Conservation (phyloP, 345 rosid species). For the Salix koriyanagi region DNA sequence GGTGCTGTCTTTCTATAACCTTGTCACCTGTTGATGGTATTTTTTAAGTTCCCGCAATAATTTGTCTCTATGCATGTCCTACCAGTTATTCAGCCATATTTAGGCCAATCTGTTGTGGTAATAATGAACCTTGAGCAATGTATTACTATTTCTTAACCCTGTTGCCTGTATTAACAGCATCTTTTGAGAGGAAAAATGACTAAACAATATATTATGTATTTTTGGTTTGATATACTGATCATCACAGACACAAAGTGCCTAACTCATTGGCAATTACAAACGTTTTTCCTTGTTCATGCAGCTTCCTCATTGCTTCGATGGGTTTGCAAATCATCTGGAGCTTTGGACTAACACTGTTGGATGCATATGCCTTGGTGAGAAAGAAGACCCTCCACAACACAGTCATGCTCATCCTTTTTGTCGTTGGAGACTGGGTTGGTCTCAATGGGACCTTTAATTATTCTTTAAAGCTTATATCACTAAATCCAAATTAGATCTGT, state of each 20-base stretch:
- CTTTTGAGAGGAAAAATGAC: background rate
- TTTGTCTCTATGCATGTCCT: background rate
- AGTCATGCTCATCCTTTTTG: conserved; percentile 65
- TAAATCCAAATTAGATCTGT: background rate
- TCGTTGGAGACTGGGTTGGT: conserved; percentile 84
- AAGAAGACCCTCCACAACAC: conserved; percentile 53
- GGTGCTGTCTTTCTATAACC: background rate
- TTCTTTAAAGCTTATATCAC: background rate
- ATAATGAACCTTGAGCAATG: background rate
- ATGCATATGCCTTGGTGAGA: conserved; percentile 49
- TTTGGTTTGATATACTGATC: background rate
- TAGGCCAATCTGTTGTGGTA: background rate
- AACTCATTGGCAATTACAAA: background rate
- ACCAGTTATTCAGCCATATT: background rate
- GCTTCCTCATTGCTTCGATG: conserved; percentile 86
- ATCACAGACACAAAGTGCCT: background rate
- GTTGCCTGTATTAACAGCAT: background rate
- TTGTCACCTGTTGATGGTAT: background rate
- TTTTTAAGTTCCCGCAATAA: background rate
- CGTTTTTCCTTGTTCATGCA: conserved; percentile 27
- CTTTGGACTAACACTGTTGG: conserved; percentile 62
- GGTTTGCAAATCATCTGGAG: conserved; percentile 85
- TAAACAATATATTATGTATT: background rate
- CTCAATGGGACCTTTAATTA: conserved; percentile 4
- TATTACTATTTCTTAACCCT: background rate